Base-by-base conservation (phyloP, 225 moss, liverwort and hornwort genomes). In the Ulota crispa region DNA sequence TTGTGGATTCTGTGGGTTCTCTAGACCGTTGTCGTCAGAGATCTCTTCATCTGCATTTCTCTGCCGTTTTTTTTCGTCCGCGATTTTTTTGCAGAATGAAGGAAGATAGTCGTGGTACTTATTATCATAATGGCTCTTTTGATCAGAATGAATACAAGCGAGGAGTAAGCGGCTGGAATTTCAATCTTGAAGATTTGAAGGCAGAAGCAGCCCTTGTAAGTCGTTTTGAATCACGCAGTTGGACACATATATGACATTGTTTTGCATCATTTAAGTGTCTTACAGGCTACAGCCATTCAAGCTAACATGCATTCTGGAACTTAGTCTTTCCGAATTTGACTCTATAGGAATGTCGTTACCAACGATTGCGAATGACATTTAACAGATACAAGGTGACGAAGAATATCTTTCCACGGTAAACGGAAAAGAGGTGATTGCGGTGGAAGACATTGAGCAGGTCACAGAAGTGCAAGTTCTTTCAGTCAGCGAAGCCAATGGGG, bases 151-250 rank as follows among this genome's bases (percentile, higher is more conserved):
- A 96, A 88, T 99, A 99, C 68, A 96, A 96, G 85, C 90, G 99
- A 66, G 99, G 99, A 57, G 94, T 99, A 27, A 99, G 99, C 89
- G 87, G 91, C 76, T 99, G 99, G 99, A 92, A 99, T 79, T 99
- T 99, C 82, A 92, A 92, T 41, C 85, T 99, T 43, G 99, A 99
- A 72, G 96, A 99, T 81, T 76, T 99, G 70, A 99, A 96, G 78
- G 93, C 93, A 52, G 88, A 93, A 75, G 99, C 99, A 60, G 94
- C 96, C 18, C 71, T 94, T 81, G 92, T 92, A 87, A 7, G 53
- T 45, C 61, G 52, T 55, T 74, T 8, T 68, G 36, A 68, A 56
- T 47, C 57, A 42, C 53, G 20, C 75, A 66, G 14, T 67, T 64
- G 34, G 39, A 36, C 59, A 68, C 68, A 55, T 23, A 31, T 9